Conservation (phyloP, 306 rosid species). For the Acmispon strigosus region DNA sequence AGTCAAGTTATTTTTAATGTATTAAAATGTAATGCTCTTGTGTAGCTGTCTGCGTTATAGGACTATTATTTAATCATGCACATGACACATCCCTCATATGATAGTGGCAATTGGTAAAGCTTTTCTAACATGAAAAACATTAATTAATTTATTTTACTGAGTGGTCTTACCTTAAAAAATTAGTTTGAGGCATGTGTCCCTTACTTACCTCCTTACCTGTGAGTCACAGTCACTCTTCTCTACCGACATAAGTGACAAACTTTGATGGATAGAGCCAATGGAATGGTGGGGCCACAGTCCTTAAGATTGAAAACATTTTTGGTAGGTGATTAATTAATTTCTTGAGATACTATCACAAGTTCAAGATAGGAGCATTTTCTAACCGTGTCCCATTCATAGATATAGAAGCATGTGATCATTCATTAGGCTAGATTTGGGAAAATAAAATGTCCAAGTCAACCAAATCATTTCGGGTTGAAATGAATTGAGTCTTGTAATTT, state of each 20-base stretch:
- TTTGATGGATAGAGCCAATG: neutral
- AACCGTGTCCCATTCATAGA: too few relatives aligned
- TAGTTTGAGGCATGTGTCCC: neutral
- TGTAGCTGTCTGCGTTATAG: neutral
- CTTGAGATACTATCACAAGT: too few relatives aligned
- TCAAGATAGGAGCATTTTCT: too few relatives aligned
- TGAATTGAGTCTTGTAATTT: too few relatives aligned
- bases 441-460: too few relatives aligned
- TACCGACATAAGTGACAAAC: neutral
- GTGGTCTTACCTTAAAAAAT: neutral
- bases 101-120: neutral
- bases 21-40: neutral
- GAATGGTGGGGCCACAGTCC: neutral
- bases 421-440: too few relatives aligned
- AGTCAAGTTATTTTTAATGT: too few relatives aligned
- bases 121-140: neutral
- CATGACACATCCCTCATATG: neutral
- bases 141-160: neutral
- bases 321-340: too few relatives aligned
- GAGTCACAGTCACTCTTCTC: neutral
- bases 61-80: neutral
- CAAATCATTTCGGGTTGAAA: too few relatives aligned
- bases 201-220: neutral
- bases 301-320: neutral
- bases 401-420: too few relatives aligned